phyloP scores from a whole-genome alignment of 129 eudicot genomes.

The Smallanthus sonchifolius region DNA sequence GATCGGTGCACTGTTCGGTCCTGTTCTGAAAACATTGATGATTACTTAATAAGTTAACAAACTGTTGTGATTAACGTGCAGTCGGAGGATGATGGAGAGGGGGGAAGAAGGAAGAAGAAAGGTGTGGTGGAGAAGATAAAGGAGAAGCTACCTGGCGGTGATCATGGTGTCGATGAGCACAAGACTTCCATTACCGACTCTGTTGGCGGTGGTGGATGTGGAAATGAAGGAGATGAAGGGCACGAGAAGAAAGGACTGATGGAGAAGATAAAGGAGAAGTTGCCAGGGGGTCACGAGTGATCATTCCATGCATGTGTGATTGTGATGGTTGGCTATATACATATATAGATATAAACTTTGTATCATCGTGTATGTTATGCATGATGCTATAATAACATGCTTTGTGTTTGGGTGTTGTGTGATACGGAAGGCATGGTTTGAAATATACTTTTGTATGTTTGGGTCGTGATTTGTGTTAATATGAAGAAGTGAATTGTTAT shows the following conservation, averaged over 20 bases:
- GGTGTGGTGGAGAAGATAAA: slow-evolving; percentile 61
- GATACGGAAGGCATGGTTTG: slow-evolving; percentile 14
- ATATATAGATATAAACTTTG: not conserved
- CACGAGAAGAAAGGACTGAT: slow-evolving; percentile 54
- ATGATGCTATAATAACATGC: slow-evolving; percentile 17
- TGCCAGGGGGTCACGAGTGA: slow-evolving; percentile 43
- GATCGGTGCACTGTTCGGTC: too few species aligned
- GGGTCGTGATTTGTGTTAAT: not conserved
- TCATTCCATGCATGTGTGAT: not conserved
- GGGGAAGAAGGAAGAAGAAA: slow-evolving; percentile 69
- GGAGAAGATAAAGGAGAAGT: slow-evolving; percentile 72
- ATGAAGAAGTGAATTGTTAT: not conserved
- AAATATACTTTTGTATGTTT: not conserved
- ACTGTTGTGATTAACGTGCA: slow-evolving; percentile 16
- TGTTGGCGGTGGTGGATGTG: slow-evolving; percentile 16
- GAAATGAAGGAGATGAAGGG: slow-evolving; percentile 46
- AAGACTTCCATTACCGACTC: not conserved
- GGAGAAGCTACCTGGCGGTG: slow-evolving; percentile 53
- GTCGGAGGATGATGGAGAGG: slow-evolving; percentile 73
- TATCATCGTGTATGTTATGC: not conserved
- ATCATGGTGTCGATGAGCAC: slow-evolving; percentile 29
- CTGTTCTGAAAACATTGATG: too few species aligned
- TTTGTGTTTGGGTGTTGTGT: not conserved
- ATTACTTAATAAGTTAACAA: not conserved
- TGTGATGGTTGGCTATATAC: not conserved